A percentile compares a stretch with the other conserved stretches of the same genome.
Evolutionary conservation across 257 asterid genomes (phyloP).

Genomic region (Fraxinus cuspidata): DNA sequence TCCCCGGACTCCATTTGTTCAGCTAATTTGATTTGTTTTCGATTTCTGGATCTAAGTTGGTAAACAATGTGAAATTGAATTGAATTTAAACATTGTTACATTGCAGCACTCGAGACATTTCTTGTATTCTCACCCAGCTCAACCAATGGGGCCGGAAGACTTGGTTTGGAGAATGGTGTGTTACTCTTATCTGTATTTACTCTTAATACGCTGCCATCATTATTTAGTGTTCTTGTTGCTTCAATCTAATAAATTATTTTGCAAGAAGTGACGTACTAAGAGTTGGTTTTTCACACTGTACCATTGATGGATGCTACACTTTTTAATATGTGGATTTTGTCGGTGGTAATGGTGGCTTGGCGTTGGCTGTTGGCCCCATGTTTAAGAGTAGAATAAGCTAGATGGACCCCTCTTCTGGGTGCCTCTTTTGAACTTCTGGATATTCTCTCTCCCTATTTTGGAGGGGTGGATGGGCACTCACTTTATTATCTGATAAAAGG

Average conservation of each 20-base stretch:
- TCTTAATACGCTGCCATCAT: neutral
- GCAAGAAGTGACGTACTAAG: conserved; percentile 4
- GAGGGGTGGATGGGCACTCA: neutral
- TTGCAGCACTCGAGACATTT: conserved; percentile 88
- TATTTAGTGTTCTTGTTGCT: neutral
- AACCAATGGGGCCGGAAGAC: conserved; percentile 94
- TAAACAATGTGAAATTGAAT: conserved; percentile 4
- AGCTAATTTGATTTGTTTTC: neutral
- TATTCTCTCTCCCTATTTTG: too few species aligned
- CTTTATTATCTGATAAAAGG: neutral
- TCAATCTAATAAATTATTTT: neutral
- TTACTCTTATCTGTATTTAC: conserved; percentile 28
- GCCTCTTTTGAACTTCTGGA: neutral
- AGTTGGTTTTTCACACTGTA: conserved; percentile 1
- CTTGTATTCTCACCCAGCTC: conserved; percentile 90
- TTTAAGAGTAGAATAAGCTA: neutral
- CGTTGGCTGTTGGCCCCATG: neutral
- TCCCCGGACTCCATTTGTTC: neutral
- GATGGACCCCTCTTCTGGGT: neutral
- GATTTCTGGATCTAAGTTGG: conserved; percentile 5
- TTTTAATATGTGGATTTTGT: neutral
- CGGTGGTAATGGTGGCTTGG: neutral
- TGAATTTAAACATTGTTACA: neutral
- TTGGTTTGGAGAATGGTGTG: conserved; percentile 93
- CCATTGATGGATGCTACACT: neutral